These are phyloP conservation scores for Leptomonas pyrrhocoris DNA, from an alignment of 208 protist genomes.

Conservation along the genomic window DNA sequence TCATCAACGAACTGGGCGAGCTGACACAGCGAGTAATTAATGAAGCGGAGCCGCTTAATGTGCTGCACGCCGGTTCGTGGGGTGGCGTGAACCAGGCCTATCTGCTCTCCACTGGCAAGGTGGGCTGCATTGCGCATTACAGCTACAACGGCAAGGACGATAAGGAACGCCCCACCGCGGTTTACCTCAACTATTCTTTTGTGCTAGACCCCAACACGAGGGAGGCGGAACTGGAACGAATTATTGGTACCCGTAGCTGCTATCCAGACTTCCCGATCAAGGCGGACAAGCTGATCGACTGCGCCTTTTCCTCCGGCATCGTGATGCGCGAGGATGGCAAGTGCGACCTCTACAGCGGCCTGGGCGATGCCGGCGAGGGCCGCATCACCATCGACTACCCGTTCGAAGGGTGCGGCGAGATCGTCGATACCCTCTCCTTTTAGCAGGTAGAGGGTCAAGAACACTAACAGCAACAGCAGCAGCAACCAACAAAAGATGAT, in stretches of 20 bases:
- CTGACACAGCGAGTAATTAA: constrained; percentile 52
- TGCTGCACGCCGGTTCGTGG: constrained; percentile 62
- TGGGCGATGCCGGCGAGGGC: constrained; percentile 63
- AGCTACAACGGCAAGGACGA: constrained; percentile 60
- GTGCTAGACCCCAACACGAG: constrained; percentile 59
- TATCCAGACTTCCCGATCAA: constrained; percentile 61
- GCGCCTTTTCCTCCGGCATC: constrained; percentile 67
- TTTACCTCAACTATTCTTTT: constrained; percentile 72
- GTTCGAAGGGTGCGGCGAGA: constrained; percentile 58
- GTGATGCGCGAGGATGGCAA: constrained; percentile 70
- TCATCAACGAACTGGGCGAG: constrained; percentile 53
- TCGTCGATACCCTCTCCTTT: constrained; percentile 49
- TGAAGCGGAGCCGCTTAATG: constrained; percentile 54
- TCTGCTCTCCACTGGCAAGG: constrained; percentile 53
- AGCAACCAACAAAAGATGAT: too few species aligned
- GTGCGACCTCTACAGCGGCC: constrained; percentile 72
- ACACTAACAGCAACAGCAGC: background rate
- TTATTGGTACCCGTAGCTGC: constrained; percentile 68
- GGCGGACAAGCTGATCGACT: constrained; percentile 51
- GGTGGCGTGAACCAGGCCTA: constrained; percentile 74
- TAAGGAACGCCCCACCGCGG: constrained; percentile 37
- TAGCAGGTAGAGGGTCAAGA: background rate
- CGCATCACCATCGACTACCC: constrained; percentile 80
- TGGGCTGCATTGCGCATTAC: constrained; percentile 76
- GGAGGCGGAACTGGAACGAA: constrained; percentile 37